Evolutionary conservation across 1,139 yeast species (phyloP).

Genomic region (Suhomyces terraborum): DNA sequence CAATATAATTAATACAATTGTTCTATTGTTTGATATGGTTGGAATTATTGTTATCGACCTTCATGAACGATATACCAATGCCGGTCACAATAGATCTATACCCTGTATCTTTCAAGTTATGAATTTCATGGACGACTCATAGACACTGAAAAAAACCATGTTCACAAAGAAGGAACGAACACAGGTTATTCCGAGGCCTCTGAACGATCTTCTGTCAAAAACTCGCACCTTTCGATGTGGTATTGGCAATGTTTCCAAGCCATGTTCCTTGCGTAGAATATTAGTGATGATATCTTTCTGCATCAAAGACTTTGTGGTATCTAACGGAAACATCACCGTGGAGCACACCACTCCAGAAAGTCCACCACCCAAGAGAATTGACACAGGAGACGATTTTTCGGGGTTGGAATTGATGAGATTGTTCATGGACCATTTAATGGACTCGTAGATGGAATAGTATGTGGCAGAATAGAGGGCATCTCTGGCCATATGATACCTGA

Average conservation of each 20-base stretch:
- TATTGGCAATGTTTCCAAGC: constrained; percentile 38
- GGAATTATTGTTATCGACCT: too few relatives aligned
- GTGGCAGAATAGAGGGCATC: constrained; percentile 74
- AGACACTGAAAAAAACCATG: constrained; percentile 72
- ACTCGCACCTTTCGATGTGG: constrained; percentile 33
- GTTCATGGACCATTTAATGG: constrained; percentile 55
- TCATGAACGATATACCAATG: too few relatives aligned
- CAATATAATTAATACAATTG: too few relatives aligned
- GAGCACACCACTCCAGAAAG: constrained; percentile 74
- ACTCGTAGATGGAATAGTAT: constrained; percentile 75
- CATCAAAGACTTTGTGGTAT: constrained; percentile 71
- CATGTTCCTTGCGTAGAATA: constrained; percentile 54
- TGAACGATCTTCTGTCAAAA: constrained; percentile 56
- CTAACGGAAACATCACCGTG: constrained; percentile 76
- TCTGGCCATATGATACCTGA: constrained; percentile 61
- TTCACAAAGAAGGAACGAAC: constrained; percentile 72
- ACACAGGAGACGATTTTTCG: constrained; percentile 32
- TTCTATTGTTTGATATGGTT: too few relatives aligned
- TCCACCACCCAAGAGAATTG: constrained; percentile 69
- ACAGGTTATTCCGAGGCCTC: constrained; percentile 77
- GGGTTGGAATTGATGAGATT: constrained; percentile 35
- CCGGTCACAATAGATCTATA: too few relatives aligned
- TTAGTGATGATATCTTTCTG: constrained; percentile 75
- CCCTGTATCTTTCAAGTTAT: background rate
- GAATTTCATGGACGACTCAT: constrained; percentile 59